Base-by-base conservation (phyloP, 2,329 filamentous ascomycete genomes). In the Metarhizium guizhouense region DNA sequence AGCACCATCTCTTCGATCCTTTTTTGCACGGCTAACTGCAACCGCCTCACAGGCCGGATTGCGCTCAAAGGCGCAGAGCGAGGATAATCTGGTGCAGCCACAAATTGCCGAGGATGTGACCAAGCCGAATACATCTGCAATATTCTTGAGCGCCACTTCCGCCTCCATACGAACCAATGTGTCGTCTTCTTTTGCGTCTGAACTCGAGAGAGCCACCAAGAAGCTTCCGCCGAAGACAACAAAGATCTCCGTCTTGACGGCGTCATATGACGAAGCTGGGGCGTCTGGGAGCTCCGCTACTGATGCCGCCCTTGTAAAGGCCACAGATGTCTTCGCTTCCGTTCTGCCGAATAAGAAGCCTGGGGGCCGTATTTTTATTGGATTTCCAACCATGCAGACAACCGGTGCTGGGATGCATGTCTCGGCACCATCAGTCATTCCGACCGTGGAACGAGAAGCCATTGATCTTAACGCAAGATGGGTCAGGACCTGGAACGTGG, bases 381-480 rank as follows among this genome's bases (percentile, higher is more conserved):
- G 94, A 0, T 99, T 99, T 66, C 93, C 94, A 3, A 99, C 94
- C 1, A 92, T 93, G 62, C 94, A 99, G 73, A 99, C 94, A 0
- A 99, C 95, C 0, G 94, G 93, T 54, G 85, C 93, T 32, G 88
- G 93, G 16, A 88, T 95, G 67, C 94, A 99, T 69, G 88, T 99
- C 34, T 97, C 93, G 13, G 94, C 94, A 0, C 94, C 92, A 1
- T 96, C 93, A 0, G 86, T 99, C 14, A 99, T 99, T 56, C 94
- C 94, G 0, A 99, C 94, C 0, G 95, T 99, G 2, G 94, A 99
- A 71, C 85, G 94, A 67, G 94, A 99, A 68, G 94, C 90, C 54
- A 96, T 99, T 56, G 94, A 99, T 70, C 78, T 99, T 59, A 97
- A 99, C 68, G 95, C 94, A 16, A 84, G 92, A 55, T 96, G 91